Evolutionary conservation across 148 eudicot species (phyloP), one percentile per base, ranked within the genome.

Genomic region (Camellia lanceoleosa): DNA sequence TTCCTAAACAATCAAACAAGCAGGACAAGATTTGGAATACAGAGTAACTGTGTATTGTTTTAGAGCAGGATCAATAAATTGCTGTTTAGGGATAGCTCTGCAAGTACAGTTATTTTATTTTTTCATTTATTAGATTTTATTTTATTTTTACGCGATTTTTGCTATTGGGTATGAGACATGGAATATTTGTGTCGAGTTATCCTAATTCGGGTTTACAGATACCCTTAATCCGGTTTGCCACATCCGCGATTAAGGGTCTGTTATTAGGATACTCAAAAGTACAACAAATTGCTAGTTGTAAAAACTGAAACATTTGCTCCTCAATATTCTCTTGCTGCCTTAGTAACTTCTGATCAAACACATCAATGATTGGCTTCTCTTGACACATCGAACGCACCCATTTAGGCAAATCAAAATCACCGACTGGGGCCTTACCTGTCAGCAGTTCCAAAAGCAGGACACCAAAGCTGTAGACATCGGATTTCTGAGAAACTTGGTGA

Each of bases 381-480:
- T 38, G 16, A 46, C 19, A 63, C 42, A 82, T 41, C 12, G 55
- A 51, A 10, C 44, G 20, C 42, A 73, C 84, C 84, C 81, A 82
- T 14, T 49, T 56, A 14, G 84, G 73, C 42, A 82, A 80, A 42
- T 78, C 81, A 49, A 49, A 7, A 7, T 5, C 52, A 49, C 7
- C 7, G 5, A 49, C 0, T 7, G 52, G 52, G 4, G 60, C 67
- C 61, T 73, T 73, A 3, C 81, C 81, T 1, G 84, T 72, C 8
- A 78, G 16, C 18, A 82, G 73, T 71, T 82, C 81, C 81, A 82
- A 51, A 11, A 82, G 76, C 23, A 82, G 16, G 13, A 82, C 81
- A 43, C 85, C 85, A 49, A 78, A 78, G 18, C 85, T 66, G 44
- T 78, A 78, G 6, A 82, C 82, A 52, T 82, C 81, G 5, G 81